Evolutionary conservation across 192 early-diverging fungal genomes (phyloP), one percentile per base, ranked within the genome.

Genomic region (Podila epigama): DNA sequence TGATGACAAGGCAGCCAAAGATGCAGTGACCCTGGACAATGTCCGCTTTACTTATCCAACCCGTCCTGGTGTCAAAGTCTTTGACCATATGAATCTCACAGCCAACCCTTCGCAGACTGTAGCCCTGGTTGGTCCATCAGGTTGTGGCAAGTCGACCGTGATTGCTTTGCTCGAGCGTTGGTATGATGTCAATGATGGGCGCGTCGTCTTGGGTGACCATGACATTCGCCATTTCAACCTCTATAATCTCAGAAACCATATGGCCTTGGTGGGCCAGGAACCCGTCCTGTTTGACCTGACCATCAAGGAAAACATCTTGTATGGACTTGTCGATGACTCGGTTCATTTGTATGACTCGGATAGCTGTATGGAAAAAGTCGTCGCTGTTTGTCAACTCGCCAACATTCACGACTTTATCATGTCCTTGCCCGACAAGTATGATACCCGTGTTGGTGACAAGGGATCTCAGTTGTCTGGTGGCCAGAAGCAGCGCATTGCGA

Each of bases 81-180:
- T 93, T 40, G 81, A 81, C 44, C 87, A 84, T 12, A 58, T 90
- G 55, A 75, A 55, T n/a, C 57, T 89, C 27, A 51, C 42, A 16
- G 84, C 79, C 18, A 53, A 67, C 7, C 69, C 91, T 22, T 92
- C 91, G 31, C 71, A 84, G 65, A 96, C 93, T 28, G 86, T 96
- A 28, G 95, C 95, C 16, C 70, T 96, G 44, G 94, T 95, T 11
- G 95, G 95, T 15, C 78, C 88, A 20, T 92, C 91, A 3, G 94
- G 94, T 22, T 93, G 90, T 37, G 94, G 94, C 41, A 96, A 96
- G 60, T 70, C 69, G 37, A 82, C 81, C 1, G 79, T 82, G 36
- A 77, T 82, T 48, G 75, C 73, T 32, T 51, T 82, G 34, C 18
- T 71, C 40, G 70, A 77, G 78, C 80, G 84, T 41, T 72, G 80